Percentiles rank a stretch among this genome's conserved stretches.
Evolutionary conservation across 768 basidiomycete species (phyloP).

Genomic region (Crassisporium funariophilum): DNA sequence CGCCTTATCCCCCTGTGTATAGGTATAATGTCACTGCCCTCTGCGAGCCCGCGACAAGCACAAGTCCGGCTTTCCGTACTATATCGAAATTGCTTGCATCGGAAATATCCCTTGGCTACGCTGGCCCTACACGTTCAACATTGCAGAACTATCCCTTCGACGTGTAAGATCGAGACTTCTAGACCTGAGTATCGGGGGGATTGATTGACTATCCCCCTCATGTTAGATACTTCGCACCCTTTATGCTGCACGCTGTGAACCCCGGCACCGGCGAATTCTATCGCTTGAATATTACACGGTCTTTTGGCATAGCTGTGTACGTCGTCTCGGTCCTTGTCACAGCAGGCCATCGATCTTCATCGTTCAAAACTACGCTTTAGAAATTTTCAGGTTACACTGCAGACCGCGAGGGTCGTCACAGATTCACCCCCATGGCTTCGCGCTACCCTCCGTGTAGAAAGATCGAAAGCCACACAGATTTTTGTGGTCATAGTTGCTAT

Average conservation of each 20-base stretch:
- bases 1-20: not conserved
- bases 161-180: not conserved
- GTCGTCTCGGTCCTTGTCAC: no score
- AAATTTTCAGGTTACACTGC: slow-evolving; percentile 4
- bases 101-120: not conserved
- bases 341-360: no score
- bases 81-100: slow-evolving; percentile 4
- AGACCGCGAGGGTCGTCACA: not conserved
- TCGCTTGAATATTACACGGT: not conserved
- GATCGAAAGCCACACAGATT: slow-evolving; percentile 15
- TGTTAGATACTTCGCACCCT: slow-evolving; percentile 4
- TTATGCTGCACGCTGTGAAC: not conserved
- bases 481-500: slow-evolving; percentile 17
- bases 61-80: slow-evolving; percentile 1
- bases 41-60: not conserved
- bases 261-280: not conserved
- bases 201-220: no score
- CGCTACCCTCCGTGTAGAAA: slow-evolving; percentile 12
- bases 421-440: not conserved
- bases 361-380: not conserved
- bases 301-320: slow-evolving; percentile 9
- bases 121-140: not conserved
- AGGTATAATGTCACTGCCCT: not conserved
- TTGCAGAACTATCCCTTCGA: slow-evolving; percentile 9
- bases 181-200: no score